Base-by-base conservation (phyloP, 2,329 filamentous ascomycete species). In the Dactylellina leptospora region DNA sequence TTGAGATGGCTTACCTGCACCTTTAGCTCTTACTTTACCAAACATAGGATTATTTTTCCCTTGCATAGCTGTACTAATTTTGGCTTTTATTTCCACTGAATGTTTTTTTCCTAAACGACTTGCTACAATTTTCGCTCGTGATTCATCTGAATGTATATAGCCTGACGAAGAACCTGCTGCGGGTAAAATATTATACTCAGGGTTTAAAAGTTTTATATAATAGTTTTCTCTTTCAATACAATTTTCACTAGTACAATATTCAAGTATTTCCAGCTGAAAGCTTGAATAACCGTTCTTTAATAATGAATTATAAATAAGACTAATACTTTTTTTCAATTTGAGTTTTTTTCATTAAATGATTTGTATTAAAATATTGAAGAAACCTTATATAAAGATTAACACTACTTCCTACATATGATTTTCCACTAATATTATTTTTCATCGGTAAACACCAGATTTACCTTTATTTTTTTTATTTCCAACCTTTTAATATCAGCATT, bases 401-500 rank as follows among this genome's bases (percentile, higher is more conserved):
- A 33, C 28, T 33, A 11, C 28, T 33, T 6, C 28, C 28, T 6
- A 33, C 11, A 33, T 33, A 33, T 33, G 28, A 33, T 6, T 11
- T 33, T 6, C 28, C 28, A 33, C 11, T 33, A 6, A 33, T 11
- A 5, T 33, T 33, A 11, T 33, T 33, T 11, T 11, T 11, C 28
- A 33, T 6, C 28, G 28, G 11, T 33, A 33, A 33, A 33, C 11
- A 6, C 28, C 28, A 33, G 74, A 76, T 78, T 79, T 77, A 73
- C 79, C 78, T 76, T 76, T 78, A 76, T 79, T 77, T 75, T 79
- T 77, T 75, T 76, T 80, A 63, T 77, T 76, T 76, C 79, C 72
- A 59, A 76, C 71, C 77, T 79, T 78, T 78, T 78, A 76, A 75
- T 75, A 55, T 38, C 40, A 6, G 78, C 79, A 33, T 33, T 6